phyloP scores from a whole-genome alignment of 2,329 filamentous ascomycete species.

The Plenodomus tracheiphilus region DNA sequence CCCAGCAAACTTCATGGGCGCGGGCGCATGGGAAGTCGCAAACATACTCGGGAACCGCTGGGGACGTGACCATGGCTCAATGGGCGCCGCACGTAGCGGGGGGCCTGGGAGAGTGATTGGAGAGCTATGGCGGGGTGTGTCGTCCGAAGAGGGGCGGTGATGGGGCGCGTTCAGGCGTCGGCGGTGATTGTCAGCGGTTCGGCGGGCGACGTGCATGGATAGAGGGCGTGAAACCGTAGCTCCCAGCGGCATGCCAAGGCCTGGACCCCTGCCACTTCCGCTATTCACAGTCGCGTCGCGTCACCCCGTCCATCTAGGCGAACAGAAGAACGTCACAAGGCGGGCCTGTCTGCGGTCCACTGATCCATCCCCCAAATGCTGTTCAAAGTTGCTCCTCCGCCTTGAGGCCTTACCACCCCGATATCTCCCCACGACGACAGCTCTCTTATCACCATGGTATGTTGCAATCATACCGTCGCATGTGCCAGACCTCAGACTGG shows the following conservation, averaged over 20 bases:
- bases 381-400: not conserved
- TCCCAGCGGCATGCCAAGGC: constrained; percentile 21
- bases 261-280: constrained; percentile 7
- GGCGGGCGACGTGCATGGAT: constrained; percentile 10
- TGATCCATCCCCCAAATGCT: not conserved
- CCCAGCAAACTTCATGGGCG: not conserved
- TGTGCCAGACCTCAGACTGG: not conserved
- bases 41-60: constrained; percentile 50
- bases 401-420: not conserved
- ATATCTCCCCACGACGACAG: not conserved
- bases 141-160: constrained; percentile 12
- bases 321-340: not conserved
- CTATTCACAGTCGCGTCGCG: constrained; percentile 18
- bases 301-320: constrained; percentile 2
- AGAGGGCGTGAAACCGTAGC: constrained; percentile 23
- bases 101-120: constrained; percentile 4
- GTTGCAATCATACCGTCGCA: not conserved
- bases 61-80: constrained; percentile 47
- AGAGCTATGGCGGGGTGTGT: constrained; percentile 13
- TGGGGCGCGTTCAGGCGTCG: constrained; percentile 10
- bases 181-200: constrained; percentile 18
- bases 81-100: constrained; percentile 27
- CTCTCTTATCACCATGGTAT: constrained; percentile 6
- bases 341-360: not conserved
- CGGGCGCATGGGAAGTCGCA: not conserved